Evolutionary conservation across 768 basidiomycete species (phyloP).

Genomic region (Ramaria sp.): DNA sequence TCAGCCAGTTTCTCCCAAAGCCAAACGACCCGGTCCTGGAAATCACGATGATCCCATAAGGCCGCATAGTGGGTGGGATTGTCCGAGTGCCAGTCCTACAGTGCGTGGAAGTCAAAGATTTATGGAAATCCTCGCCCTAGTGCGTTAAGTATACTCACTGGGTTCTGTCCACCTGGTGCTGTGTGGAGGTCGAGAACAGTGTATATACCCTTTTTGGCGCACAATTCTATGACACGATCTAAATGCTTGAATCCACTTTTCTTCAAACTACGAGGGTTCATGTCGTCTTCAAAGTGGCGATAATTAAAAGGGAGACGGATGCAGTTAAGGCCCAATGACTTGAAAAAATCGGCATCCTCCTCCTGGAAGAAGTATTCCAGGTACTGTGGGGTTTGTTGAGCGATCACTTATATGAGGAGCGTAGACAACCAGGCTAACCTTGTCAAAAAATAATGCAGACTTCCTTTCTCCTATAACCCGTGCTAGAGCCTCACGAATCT

Average conservation of each 20-base stretch:
- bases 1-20: slow-evolving; percentile 68
- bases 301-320: slow-evolving; percentile 72
- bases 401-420: background rate
- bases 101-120: background rate
- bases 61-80: slow-evolving; percentile 12
- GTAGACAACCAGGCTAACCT: slow-evolving; percentile 29
- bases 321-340: slow-evolving; percentile 67
- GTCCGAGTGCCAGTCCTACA: slow-evolving; percentile 12
- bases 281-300: slow-evolving; percentile 68
- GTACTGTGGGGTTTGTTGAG: slow-evolving; percentile 34
- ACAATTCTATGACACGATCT: slow-evolving; percentile 67
- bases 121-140: no score
- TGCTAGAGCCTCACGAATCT: slow-evolving; percentile 60
- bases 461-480: slow-evolving; percentile 55
- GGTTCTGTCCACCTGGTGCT: slow-evolving; percentile 61
- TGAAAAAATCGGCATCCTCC: slow-evolving; percentile 72
- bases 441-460: slow-evolving; percentile 76
- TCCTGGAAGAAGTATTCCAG: slow-evolving; percentile 78
- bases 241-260: slow-evolving; percentile 70
- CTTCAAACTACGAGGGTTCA: slow-evolving; percentile 74
- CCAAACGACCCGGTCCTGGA: slow-evolving; percentile 69
- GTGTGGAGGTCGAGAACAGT: slow-evolving; percentile 78
- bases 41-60: slow-evolving; percentile 77
- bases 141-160: background rate
- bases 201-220: slow-evolving; percentile 46